Evolutionary conservation across 176 grass and related monocot genomes (phyloP), one percentile per base, ranked within the genome.

Genomic region (Aegilops longissima): DNA sequence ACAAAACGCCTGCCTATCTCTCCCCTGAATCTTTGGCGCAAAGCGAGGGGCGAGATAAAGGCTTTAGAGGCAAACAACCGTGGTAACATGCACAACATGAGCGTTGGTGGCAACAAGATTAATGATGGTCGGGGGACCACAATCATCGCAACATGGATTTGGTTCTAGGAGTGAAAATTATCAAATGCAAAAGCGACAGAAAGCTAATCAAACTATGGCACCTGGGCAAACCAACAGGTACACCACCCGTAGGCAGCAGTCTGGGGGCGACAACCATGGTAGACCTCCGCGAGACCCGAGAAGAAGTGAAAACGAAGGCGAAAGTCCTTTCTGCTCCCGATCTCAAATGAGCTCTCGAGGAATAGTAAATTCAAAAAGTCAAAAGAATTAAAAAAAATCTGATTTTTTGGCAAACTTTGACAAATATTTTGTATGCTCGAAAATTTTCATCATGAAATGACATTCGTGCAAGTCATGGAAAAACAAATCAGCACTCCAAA

Each of bases 171-270:
- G 68, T n/a, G 29, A 4, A 47, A 85, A 38, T 27, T 38, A 69
- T 86, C 29, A 51, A 8, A 44, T 72, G 34, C 68, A 38, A 80
- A 87, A 75, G 58, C 18, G 6, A 17, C 7, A 75, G 47, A 6
- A 51, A 16, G 14, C 47, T 51, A 51, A 51, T 51, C 47, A 51
- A 51, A 51, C 0, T 9, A 52, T 67, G 66, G 33, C 49, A 70
- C 67, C 76, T 68, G 61, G 12, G 70, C 74, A 68, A 83, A 75
- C 44, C 21, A 87, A 90, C 59, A 90, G 85, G 61, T 90, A 80
- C 0, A 68, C 89, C 5, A 75, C 13, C 63, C 66, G 59, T 40
- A 83, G 47, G 12, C 47, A 51, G 13, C 13, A 40, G 21, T 17
- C 44, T 40, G 58, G 59, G 80, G 87, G 87, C n/a, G 84, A 87